Conservation (phyloP, 441 rosid genomes). For the Bocquillonia castaneifolia region DNA sequence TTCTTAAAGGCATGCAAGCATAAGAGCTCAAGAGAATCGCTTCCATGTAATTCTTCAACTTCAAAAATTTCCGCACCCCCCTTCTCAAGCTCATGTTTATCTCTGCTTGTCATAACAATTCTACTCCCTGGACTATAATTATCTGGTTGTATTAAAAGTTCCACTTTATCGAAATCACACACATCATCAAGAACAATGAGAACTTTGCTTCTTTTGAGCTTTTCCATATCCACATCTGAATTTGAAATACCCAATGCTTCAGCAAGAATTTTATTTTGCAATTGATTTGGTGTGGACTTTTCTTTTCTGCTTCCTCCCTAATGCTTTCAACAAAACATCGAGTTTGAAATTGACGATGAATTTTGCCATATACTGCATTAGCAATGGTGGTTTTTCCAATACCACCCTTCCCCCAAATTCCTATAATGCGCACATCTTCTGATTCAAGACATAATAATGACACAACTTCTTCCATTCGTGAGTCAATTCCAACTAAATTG, state of each 20-base stretch:
- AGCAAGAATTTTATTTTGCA: constrained; percentile 3
- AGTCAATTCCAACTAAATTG: constrained; percentile 15
- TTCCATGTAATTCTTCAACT: constrained; percentile 3
- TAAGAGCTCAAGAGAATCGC: constrained; percentile 1
- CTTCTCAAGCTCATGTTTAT: neutral
- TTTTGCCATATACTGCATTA: neutral
- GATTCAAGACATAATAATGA: constrained; percentile 4
- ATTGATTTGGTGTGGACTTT: neutral
- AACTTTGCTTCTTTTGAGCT: neutral
- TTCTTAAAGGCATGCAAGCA: neutral
- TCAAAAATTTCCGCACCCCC: neutral
- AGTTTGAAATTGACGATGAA: neutral
- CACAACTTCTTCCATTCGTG: neutral
- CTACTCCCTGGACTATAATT: neutral
- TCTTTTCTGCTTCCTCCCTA: neutral
- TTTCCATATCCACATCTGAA: neutral
- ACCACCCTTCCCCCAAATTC: constrained; percentile 20
- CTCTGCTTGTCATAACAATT: constrained; percentile 15
- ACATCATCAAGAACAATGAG: constrained; percentile 20
- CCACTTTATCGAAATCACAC: neutral
- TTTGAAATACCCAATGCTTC: neutral
- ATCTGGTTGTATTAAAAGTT: neutral
- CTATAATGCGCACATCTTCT: neutral
- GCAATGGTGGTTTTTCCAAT: constrained; percentile 19
- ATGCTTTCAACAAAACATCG: neutral